Evolutionary conservation across 371 early-diverging fungal genomes (phyloP).

Genomic region (Chytridiales sp.): DNA sequence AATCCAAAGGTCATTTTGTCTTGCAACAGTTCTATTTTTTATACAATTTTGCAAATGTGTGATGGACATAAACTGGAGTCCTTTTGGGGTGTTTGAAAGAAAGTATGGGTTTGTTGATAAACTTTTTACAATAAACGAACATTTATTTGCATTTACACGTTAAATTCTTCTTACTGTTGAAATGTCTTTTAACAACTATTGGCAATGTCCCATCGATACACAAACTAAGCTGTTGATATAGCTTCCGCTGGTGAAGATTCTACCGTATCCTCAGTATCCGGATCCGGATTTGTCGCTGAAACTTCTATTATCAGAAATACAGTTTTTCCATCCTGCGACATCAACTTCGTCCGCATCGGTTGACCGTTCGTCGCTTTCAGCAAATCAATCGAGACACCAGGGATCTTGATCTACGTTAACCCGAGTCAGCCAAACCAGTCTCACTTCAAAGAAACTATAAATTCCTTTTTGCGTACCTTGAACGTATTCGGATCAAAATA

Average conservation of each 20-base stretch:
- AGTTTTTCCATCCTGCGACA: constrained; percentile 22
- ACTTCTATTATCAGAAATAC: constrained; percentile 26
- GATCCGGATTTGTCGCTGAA: background rate
- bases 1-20: too few species aligned
- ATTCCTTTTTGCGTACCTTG: constrained; percentile 9
- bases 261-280: background rate
- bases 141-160: too few species aligned
- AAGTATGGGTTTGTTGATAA: too few species aligned
- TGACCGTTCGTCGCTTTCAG: constrained; percentile 23
- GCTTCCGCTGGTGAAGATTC: constrained; percentile 4
- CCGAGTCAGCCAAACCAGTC: background rate
- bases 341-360: constrained; percentile 26
- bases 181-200: too few species aligned
- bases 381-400: constrained; percentile 24
- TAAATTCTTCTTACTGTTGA: too few species aligned
- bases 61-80: too few species aligned
- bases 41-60: too few species aligned
- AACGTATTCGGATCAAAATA: constrained; percentile 30
- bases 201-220: too few species aligned
- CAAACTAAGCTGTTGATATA: too few species aligned
- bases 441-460: background rate
- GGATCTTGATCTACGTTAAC: constrained; percentile 23
- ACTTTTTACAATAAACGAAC: too few species aligned
- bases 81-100: too few species aligned
- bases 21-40: too few species aligned